Conservation (phyloP, 768 basidiomycete genomes). For the Kwoniella mangroviensis region DNA sequence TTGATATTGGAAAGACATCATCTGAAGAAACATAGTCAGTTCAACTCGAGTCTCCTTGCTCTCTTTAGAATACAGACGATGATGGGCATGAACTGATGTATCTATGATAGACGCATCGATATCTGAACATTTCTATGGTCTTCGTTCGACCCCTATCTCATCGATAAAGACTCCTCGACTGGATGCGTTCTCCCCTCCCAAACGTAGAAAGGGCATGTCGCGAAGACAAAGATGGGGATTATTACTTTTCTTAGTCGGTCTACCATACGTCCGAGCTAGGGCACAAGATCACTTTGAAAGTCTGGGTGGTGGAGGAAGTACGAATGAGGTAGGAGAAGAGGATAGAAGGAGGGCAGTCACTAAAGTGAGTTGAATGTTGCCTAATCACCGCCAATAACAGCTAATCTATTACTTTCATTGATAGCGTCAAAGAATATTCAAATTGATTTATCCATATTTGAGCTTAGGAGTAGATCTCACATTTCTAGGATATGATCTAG, state of each 20-base stretch:
- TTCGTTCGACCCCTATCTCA: conserved; percentile 54
- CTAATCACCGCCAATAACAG: background rate
- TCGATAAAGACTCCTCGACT: conserved; percentile 37
- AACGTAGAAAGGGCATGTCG: conserved; percentile 63
- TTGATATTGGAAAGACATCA: conserved; percentile 88
- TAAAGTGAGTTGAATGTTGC: conserved; percentile 15
- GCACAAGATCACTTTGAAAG: conserved; percentile 88
- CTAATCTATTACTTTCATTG: background rate
- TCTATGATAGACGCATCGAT: conserved; percentile 77
- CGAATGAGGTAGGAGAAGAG: conserved; percentile 68
- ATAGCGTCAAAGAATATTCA: conserved; percentile 64
- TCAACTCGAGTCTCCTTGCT: background rate
- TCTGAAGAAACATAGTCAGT: conserved; percentile 79
- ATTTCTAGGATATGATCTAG: conserved; percentile 80
- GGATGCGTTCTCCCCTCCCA: conserved; percentile 23
- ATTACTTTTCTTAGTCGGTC: conserved; percentile 78
- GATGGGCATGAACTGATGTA: background rate
- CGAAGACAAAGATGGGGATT: conserved; percentile 74
- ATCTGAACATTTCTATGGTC: conserved; percentile 92
- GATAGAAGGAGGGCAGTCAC: conserved; percentile 25
- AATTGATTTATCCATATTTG: conserved; percentile 76
- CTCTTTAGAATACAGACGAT: background rate
- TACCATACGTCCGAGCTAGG: conserved; percentile 89
- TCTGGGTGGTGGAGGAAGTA: conserved; percentile 76
- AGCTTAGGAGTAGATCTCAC: conserved; percentile 79